Conservation (phyloP, 345 rosid species). For the Euphorbia pulcherrima region DNA sequence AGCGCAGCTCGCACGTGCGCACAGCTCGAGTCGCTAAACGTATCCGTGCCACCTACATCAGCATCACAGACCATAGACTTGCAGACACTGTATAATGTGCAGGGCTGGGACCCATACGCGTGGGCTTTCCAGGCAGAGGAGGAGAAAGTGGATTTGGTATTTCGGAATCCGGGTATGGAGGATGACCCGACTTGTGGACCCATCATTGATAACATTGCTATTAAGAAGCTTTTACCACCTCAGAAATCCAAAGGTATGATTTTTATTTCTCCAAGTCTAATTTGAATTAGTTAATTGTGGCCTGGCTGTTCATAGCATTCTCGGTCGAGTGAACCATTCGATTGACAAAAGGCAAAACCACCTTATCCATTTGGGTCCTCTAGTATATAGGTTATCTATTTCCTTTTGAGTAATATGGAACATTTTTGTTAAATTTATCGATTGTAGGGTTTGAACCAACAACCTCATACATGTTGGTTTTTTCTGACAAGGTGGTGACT, state of each 20-base stretch:
- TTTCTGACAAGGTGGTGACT: too few relatives aligned
- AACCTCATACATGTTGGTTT: too few relatives aligned
- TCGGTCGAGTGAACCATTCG: too few relatives aligned
- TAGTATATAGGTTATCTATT: too few relatives aligned
- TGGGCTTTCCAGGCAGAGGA: slow-evolving; percentile 82
- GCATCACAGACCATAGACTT: slow-evolving; percentile 79
- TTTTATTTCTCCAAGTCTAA: neutral
- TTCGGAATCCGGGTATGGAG: slow-evolving; percentile 92
- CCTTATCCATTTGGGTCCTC: too few relatives aligned
- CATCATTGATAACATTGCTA: slow-evolving; percentile 77
- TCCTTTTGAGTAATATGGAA: too few relatives aligned
- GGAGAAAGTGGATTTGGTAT: slow-evolving; percentile 46
- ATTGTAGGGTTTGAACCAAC: too few relatives aligned
- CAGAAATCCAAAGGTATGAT: slow-evolving; percentile 69
- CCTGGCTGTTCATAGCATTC: too few relatives aligned
- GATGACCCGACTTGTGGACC: slow-evolving; percentile 99
- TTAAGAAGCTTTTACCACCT: slow-evolving; percentile 82
- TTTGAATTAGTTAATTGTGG: too few relatives aligned
- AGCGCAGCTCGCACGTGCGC: slow-evolving; percentile 99
- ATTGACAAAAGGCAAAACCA: too few relatives aligned
- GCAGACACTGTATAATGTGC: slow-evolving; percentile 87
- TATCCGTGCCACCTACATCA: slow-evolving; percentile 73
- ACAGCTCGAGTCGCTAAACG: slow-evolving; percentile 84
- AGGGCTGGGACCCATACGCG: slow-evolving; percentile 97
- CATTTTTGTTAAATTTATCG: too few relatives aligned